phyloP scores from a whole-genome alignment of 2,329 filamentous ascomycete genomes.

The Alternaria burnsii region DNA sequence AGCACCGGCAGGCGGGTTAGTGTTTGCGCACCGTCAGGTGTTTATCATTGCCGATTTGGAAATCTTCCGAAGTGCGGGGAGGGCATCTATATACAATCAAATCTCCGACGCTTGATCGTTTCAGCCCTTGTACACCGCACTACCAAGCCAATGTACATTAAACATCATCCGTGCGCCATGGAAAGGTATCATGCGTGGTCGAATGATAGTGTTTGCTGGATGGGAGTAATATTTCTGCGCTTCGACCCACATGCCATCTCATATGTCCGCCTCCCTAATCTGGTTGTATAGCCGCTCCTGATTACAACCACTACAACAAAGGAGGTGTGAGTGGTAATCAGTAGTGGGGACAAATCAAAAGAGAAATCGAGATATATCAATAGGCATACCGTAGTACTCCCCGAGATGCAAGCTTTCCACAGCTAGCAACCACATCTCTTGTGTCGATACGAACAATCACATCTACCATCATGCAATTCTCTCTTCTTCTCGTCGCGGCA shows the following conservation, averaged over 20 bases:
- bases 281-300: neutral
- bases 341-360: neutral
- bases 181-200: slow-evolving; percentile 4
- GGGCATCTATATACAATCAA: slow-evolving; percentile 10
- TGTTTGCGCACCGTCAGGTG: neutral
- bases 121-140: slow-evolving; percentile 12
- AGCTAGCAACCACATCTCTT: neutral
- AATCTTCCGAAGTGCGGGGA: slow-evolving; percentile 15
- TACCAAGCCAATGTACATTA: slow-evolving; percentile 19
- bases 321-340: neutral
- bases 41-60: slow-evolving; percentile 2
- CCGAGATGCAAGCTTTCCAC: neutral
- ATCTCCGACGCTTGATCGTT: slow-evolving; percentile 19
- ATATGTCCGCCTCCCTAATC: slow-evolving; percentile 8
- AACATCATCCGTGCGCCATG: slow-evolving; percentile 1
- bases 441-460: neutral
- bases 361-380: slow-evolving; percentile 1
- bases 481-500: slow-evolving; percentile 28
- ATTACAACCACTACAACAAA: neutral
- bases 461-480: slow-evolving; percentile 31
- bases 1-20: neutral
- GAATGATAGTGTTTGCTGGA: neutral
- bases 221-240: neutral
- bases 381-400: neutral
- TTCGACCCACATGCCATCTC: slow-evolving; percentile 5